Percentiles rank a stretch among this genome's conserved stretches.
phyloP scores from a whole-genome alignment of 2,329 filamentous ascomycete genomes.

The Myriosclerotinia curreyana region DNA sequence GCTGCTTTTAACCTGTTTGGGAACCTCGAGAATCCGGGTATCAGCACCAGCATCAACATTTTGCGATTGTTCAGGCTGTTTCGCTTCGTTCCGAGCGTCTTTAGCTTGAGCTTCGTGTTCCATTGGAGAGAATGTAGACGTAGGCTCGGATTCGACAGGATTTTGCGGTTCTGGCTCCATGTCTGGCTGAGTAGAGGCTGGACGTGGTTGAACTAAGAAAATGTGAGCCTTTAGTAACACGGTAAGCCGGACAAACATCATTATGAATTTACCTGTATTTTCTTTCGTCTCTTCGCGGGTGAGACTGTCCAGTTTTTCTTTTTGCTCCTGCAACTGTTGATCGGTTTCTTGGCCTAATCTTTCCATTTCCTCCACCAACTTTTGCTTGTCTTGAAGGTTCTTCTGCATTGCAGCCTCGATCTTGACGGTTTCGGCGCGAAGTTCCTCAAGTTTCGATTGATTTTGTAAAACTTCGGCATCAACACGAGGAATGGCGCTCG shows the following conservation, averaged over 20 bases:
- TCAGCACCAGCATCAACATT: background rate
- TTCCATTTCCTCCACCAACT: constrained; percentile 39
- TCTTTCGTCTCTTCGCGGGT: constrained; percentile 33
- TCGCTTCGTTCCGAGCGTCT: background rate
- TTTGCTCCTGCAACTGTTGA: constrained; percentile 38
- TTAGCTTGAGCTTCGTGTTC: constrained; percentile 10
- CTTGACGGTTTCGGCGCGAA: constrained; percentile 37
- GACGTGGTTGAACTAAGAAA: constrained; percentile 1
- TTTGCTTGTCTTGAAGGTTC: constrained; percentile 38
- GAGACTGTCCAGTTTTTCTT: constrained; percentile 38
- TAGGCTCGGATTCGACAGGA: background rate
- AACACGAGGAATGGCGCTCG: constrained; percentile 36
- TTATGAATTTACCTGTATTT: constrained; percentile 31
- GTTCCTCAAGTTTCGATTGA: constrained; percentile 34
- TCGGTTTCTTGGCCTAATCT: constrained; percentile 39
- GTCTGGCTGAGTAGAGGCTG: constrained; percentile 6
- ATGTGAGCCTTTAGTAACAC: constrained; percentile 18
- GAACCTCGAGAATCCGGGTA: background rate
- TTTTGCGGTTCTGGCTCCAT: background rate
- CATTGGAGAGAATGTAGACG: constrained; percentile 13
- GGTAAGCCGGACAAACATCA: background rate
- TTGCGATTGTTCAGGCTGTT: background rate
- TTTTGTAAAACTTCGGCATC: constrained; percentile 39
- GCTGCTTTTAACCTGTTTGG: background rate
- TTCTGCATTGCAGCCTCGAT: constrained; percentile 37